Conservation (phyloP, 2,329 filamentous ascomycete genomes). For the Capronia americana region DNA sequence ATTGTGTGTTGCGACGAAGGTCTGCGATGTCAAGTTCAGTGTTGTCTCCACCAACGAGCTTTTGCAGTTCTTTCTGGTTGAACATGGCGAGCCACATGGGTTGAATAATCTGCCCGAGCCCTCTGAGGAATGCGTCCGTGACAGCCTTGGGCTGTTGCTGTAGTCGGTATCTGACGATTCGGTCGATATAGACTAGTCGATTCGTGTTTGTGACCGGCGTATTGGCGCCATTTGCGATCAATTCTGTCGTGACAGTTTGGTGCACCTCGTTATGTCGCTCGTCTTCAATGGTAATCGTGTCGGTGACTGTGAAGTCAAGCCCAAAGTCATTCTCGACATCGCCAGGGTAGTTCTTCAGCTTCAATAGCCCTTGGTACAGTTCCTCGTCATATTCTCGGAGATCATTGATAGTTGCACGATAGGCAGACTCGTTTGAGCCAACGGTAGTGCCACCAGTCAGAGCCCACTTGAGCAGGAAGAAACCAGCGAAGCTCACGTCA, state of each 20-base stretch:
- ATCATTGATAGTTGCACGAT: slow-evolving; percentile 93
- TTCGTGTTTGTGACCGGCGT: slow-evolving; percentile 88
- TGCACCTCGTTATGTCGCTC: slow-evolving; percentile 52
- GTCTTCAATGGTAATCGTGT: slow-evolving; percentile 56
- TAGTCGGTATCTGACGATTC: slow-evolving; percentile 85
- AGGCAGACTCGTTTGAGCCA: slow-evolving; percentile 71
- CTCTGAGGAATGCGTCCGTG: slow-evolving; percentile 84
- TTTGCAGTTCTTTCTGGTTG: slow-evolving; percentile 93
- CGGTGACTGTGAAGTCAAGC: slow-evolving; percentile 88
- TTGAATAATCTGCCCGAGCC: slow-evolving; percentile 85
- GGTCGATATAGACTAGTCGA: slow-evolving; percentile 89
- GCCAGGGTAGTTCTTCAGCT: slow-evolving; percentile 43
- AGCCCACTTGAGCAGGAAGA: slow-evolving; percentile 96
- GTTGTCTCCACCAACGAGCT: slow-evolving; percentile 85
- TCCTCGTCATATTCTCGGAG: slow-evolving; percentile 88
- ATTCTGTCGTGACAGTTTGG: slow-evolving; percentile 72
- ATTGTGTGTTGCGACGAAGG: slow-evolving; percentile 80
- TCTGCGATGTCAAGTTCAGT: slow-evolving; percentile 87
- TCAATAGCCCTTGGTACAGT: slow-evolving; percentile 82
- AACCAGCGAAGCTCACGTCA: slow-evolving; percentile 89
- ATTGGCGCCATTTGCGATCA: slow-evolving; percentile 78
- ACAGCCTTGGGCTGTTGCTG: slow-evolving; percentile 80
- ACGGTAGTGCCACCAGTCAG: slow-evolving; percentile 70
- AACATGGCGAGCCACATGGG: slow-evolving; percentile 98
- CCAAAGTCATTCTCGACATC: slow-evolving; percentile 76